Base-by-base conservation (phyloP, 2,329 filamentous ascomycete genomes). In the Aureobasidium sp. region DNA sequence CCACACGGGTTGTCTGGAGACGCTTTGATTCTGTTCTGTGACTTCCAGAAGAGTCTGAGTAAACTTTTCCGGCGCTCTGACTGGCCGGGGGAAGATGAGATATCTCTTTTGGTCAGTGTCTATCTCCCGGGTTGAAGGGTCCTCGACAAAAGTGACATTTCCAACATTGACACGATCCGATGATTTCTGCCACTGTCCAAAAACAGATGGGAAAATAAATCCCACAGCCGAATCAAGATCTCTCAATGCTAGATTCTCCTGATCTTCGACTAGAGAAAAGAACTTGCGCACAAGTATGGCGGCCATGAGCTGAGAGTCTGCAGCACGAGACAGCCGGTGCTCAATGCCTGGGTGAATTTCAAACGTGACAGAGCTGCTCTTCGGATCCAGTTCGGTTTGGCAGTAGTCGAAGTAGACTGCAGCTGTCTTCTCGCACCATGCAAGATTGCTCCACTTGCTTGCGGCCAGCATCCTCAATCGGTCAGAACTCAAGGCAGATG, bases 401-500 rank as follows among this genome's bases (percentile, higher is more conserved):
- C 79, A 77, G 37, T 74, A 71, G 17, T 74, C 61, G n/a, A 91
- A 77, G 7, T 88, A 74, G 8, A 77, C 69, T 22, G 83, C 75
- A 0, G 85, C 86, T 62, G 83, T 76, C 1, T 76, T 74, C 39
- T 83, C 82, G 55, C 83, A 76, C 1, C 71, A 67, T 3, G 73
- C 67, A 0, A 77, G 74, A 7, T 77, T 79, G 14, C 67, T 68
- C 49, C 80, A 77, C 34, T 83, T 82, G 36, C 79, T 79, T 17
- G 77, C 70, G 0, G 87, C 79, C 56, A 95, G 75, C 0, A 76
- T 74, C 1, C 93, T 74, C 5, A 97, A 79, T 0, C 84, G 79
- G 0, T 81, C 76, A 61, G 86, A 85, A 64, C 84, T 84, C 2
- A 97, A 75, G 0, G 91, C 90, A 11, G 72, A 72, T 0, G 94